Evolutionary conservation across 345 rosid genomes (phyloP).

Genomic region (rapeseed (Brassica napus)): DNA sequence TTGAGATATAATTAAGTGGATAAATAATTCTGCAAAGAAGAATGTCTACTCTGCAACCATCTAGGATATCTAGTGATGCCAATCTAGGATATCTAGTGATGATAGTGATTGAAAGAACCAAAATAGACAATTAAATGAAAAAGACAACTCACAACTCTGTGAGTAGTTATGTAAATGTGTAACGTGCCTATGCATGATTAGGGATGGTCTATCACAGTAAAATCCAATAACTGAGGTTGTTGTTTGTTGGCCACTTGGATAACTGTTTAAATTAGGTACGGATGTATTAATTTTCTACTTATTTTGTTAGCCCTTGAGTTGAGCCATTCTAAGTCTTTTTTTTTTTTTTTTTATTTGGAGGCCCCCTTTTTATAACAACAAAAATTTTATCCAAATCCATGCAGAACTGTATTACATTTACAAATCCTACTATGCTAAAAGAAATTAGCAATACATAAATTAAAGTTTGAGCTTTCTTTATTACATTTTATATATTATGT

Average conservation of each 20-base stretch:
- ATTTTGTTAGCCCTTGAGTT: background rate
- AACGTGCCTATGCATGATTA: constrained; percentile 31
- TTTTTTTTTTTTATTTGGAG: too few relatives aligned
- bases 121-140: background rate
- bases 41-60: constrained; percentile 3
- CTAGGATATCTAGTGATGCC: background rate
- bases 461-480: too few relatives aligned
- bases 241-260: background rate
- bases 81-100: background rate
- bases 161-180: background rate
- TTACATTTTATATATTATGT: too few relatives aligned
- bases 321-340: background rate
- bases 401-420: background rate
- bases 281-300: background rate
- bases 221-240: constrained; percentile 25
- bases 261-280: background rate
- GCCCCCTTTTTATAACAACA: background rate
- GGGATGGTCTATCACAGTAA: constrained; percentile 15
- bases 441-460: too few relatives aligned
- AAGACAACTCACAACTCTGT: constrained; percentile 11
- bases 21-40: constrained; percentile 17
- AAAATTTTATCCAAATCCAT: background rate
- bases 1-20: background rate
- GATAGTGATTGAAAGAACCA: background rate
- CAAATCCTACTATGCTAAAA: too few relatives aligned